These are phyloP conservation scores for Fusarium sp. DNA, from an alignment of 2,329 filamentous ascomycete species.

Conservation along the genomic window DNA sequence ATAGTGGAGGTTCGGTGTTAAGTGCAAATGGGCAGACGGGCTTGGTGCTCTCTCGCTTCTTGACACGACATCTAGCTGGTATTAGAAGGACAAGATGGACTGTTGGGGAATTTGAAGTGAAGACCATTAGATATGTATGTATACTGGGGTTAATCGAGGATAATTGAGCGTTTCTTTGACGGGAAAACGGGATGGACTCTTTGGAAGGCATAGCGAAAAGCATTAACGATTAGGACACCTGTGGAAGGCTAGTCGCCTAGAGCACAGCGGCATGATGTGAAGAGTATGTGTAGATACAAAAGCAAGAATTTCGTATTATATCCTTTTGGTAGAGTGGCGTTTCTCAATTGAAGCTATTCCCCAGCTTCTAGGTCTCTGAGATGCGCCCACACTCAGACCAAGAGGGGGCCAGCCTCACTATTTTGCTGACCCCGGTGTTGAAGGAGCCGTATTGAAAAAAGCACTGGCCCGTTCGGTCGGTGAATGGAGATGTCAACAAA, in stretches of 20 bases:
- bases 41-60: neutral
- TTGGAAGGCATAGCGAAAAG: constrained; percentile 27
- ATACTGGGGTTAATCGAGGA: constrained; percentile 36
- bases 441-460: neutral
- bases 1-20: neutral
- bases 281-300: constrained; percentile 34
- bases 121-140: constrained; percentile 23
- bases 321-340: neutral
- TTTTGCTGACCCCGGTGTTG: neutral
- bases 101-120: constrained; percentile 19
- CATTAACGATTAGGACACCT: constrained; percentile 10
- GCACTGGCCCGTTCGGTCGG: neutral
- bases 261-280: constrained; percentile 7
- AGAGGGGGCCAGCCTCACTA: neutral
- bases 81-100: constrained; percentile 7
- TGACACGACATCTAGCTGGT: constrained; percentile 5
- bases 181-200: constrained; percentile 22
- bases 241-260: constrained; percentile 3
- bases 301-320: constrained; percentile 1
- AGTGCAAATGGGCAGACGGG: neutral
- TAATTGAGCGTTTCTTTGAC: constrained; percentile 35
- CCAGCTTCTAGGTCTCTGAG: too few species aligned
- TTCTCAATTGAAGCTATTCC: neutral
- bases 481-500: constrained; percentile 12
- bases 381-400: neutral